Conservation (phyloP, 2,329 filamentous ascomycete genomes). For the Colletotrichum costaricense region DNA sequence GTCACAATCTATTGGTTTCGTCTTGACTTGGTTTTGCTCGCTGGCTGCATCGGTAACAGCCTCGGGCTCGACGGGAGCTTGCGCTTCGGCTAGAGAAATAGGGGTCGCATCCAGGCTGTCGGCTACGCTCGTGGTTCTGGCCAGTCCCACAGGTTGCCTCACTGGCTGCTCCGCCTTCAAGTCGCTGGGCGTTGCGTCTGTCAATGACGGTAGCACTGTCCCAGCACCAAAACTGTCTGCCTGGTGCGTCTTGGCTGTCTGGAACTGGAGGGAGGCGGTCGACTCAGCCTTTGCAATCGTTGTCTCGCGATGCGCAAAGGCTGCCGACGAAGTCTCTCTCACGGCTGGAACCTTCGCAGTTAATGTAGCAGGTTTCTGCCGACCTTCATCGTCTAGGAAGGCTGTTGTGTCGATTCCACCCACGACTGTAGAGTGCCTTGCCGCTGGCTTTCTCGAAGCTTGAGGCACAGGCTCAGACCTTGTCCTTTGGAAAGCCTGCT, state of each 20-base stretch:
- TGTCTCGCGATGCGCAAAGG: constrained; percentile 6
- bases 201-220: constrained; percentile 48
- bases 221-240: constrained; percentile 42
- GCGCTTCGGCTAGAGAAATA: background rate
- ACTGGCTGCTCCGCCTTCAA: constrained; percentile 48
- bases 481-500: constrained; percentile 29
- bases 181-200: constrained; percentile 52
- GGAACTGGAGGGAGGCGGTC: constrained; percentile 50
- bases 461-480: constrained; percentile 24
- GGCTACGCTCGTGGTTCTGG: constrained; percentile 25
- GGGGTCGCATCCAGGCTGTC: constrained; percentile 30
- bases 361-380: background rate
- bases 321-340: background rate
- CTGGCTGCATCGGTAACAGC: background rate
- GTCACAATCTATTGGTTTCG: background rate
- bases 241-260: constrained; percentile 54
- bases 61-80: background rate
- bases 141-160: background rate
- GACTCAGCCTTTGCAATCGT: constrained; percentile 39
- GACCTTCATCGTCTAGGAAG: constrained; percentile 47
- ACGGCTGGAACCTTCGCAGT: constrained; percentile 27
- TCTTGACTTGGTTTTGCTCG: constrained; percentile 29
- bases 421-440: constrained; percentile 37
- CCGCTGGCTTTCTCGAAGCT: constrained; percentile 29
- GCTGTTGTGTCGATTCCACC: constrained; percentile 50